Base-by-base conservation (phyloP, 106 monocot genomes). In the Chionographis japonica region DNA sequence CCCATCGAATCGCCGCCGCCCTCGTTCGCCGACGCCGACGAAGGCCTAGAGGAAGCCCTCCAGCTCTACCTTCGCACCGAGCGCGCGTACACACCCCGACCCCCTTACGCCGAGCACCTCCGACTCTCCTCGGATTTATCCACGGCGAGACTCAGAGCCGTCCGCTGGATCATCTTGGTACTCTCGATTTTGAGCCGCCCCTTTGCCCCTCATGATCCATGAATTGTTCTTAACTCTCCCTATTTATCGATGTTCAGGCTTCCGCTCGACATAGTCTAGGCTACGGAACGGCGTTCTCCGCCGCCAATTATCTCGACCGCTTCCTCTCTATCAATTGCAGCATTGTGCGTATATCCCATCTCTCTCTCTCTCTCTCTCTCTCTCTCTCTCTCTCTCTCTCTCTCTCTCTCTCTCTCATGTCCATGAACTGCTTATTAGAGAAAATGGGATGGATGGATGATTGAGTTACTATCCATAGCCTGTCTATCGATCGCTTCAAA, bases 371-470 rank as follows among this genome's bases (percentile, higher is more conserved):
- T 61, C 6, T 16, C n/a, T n/a, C 6, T 6, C 3, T 6, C 16
- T 14, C 55, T 16, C 6, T 16, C 16, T n/a, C 16, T n/a, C 16
- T 3, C 6, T n/a, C 2, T 16, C 17, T 16, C 6, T 4, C 3
- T n/a, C n/a, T n/a, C n/a, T n/a, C n/a, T 16, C 6, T n/a, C 6
- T 56, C 55, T 56, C 18, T 27, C 2, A 46, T 19, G 3, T 16
- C 2, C 18, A 3, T 50, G 19, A n/a, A 39, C 49, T 64, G 27
- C 17, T 64, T n/a, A 62, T 63, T 52, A 40, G 66, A 58, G 85
- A 76, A 58, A 81, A 15, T 94, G 94, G 94, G 83, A 90, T 36
- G 57, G 4, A 16, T 94, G 94, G 94, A 90, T 90, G 87, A 74
- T 81, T 58, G 94, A 94, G 17, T 17, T 94, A 71, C 58, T 83